Base-by-base conservation (phyloP, 2,329 filamentous ascomycete species). In the Fusarium virguliforme region DNA sequence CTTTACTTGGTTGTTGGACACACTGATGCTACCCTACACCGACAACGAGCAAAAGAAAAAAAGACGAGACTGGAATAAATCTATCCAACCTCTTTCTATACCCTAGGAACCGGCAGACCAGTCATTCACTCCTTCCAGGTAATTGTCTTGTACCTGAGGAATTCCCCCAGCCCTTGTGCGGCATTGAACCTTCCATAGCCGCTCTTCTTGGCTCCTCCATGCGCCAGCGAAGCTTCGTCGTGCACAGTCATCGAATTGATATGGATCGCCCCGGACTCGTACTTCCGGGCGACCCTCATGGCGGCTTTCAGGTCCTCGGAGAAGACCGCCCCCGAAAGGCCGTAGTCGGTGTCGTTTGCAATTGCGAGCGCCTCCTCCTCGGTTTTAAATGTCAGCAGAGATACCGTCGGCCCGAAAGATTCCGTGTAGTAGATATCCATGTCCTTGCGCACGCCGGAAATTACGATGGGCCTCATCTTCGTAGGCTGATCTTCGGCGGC, bases 311-410 rank as follows among this genome's bases (percentile, higher is more conserved):
- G 79, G 75, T 93, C 89, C 73, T 87, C 82, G 0, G 92, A 94
- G 79, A 94, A 96, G 3, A 96, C 87, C 0, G 92, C 87, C 4
- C 88, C 86, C 4, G 85, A 84, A 6, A 97, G 86, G 2, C 93
- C 93, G 77, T 94, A 95, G 60, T 94, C 91, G 5, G 91, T 93
- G 73, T 95, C 92, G 77, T 96, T 96, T 8, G 92, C 92, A 26
- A 95, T 82, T 26, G 84, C 81, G 22, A 95, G 78, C 0, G 92
- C 93, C 70, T 94, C 90, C 28, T 93, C 91, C 48, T 93, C 91
- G 3, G 80, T 84, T 9, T 89, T 84, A 30, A 94, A 85, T 9
- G 87, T 84, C 18, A 91, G 87, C 18, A 95, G 75, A 6, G 88
- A 89, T 1, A 94, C 90, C 0, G 87, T 88, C 0, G 93, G 93